These are phyloP conservation scores for Ceratocystis ficicola DNA, from an alignment of 2,329 filamentous ascomycete species.

Conservation along the genomic window DNA sequence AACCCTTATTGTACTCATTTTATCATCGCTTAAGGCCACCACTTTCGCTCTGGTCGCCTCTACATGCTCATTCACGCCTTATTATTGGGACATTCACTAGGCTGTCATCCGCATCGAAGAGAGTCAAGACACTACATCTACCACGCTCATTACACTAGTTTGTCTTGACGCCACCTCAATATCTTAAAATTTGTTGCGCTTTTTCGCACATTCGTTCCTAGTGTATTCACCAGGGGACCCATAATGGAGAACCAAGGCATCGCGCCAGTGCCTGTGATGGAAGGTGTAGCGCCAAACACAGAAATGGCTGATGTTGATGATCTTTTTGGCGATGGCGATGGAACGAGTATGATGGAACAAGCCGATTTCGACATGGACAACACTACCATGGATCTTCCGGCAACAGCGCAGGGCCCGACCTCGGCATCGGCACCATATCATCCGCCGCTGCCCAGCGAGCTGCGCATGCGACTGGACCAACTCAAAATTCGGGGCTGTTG, in stretches of 20 bases:
- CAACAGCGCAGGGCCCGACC: constrained; percentile 24
- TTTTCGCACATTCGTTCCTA: background rate
- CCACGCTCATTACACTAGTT: background rate
- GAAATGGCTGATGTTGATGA: constrained; percentile 55
- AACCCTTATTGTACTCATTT: constrained; percentile 3
- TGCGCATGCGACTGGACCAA: constrained; percentile 64
- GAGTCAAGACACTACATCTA: too few species aligned
- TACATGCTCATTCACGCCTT: background rate
- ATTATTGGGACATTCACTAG: too few species aligned
- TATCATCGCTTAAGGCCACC: background rate
- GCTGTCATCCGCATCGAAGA: too few species aligned
- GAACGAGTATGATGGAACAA: constrained; percentile 14
- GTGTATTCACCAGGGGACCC: background rate
- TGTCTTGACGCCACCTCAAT: background rate
- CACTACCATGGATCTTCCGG: constrained; percentile 39
- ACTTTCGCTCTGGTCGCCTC: background rate
- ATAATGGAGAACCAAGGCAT: constrained; percentile 22
- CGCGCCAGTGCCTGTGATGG: constrained; percentile 10
- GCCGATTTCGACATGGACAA: constrained; percentile 33
- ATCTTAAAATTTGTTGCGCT: background rate
- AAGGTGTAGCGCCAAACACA: constrained; percentile 33
- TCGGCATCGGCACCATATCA: constrained; percentile 33
- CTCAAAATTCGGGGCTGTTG: constrained; percentile 63
- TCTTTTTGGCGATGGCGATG: constrained; percentile 52
- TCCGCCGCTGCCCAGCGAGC: constrained; percentile 45